Evolutionary conservation across 106 monocot genomes (phyloP).

Genomic region (Xerophyta viscosa): DNA sequence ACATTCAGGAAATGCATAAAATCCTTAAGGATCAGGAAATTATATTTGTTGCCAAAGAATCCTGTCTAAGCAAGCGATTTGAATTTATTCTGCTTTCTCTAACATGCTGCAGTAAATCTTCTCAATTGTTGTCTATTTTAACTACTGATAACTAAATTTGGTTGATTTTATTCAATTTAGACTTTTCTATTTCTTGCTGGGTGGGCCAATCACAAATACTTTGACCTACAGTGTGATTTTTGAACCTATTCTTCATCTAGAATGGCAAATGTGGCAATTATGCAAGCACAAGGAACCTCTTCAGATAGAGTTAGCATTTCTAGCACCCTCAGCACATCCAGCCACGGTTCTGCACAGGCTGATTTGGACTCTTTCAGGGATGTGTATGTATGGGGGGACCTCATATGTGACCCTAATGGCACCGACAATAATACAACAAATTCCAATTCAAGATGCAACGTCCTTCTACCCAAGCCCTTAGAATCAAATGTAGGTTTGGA

Average conservation of each 20-base stretch:
- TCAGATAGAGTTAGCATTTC: slow-evolving; percentile 50
- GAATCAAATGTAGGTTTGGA: slow-evolving; percentile 87
- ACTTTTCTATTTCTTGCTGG: no score
- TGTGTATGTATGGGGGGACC: slow-evolving; percentile 66
- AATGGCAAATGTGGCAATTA: slow-evolving; percentile 35
- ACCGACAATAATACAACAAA: slow-evolving; percentile 23
- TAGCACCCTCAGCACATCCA: slow-evolving; percentile 40
- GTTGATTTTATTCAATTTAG: no score
- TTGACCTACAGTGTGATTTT: no score
- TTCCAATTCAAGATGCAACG: slow-evolving; percentile 35
- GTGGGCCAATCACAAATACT: no score
- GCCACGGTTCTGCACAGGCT: slow-evolving; percentile 28
- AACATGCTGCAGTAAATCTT: no score
- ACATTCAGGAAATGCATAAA: no score
- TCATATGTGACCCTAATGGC: slow-evolving; percentile 22
- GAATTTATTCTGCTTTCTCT: no score
- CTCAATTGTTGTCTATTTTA: no score
- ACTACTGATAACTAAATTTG: no score
- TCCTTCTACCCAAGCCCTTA: slow-evolving; percentile 71
- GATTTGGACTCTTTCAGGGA: slow-evolving; percentile 35
- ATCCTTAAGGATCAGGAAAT: no score
- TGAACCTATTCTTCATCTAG: neutral
- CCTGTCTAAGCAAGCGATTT: no score
- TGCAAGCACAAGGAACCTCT: slow-evolving; percentile 35
- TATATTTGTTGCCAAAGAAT: no score